Evolutionary conservation across 1,139 yeast species (phyloP), one percentile per base, ranked within the genome.

Genomic region (Pichia cactophila): DNA sequence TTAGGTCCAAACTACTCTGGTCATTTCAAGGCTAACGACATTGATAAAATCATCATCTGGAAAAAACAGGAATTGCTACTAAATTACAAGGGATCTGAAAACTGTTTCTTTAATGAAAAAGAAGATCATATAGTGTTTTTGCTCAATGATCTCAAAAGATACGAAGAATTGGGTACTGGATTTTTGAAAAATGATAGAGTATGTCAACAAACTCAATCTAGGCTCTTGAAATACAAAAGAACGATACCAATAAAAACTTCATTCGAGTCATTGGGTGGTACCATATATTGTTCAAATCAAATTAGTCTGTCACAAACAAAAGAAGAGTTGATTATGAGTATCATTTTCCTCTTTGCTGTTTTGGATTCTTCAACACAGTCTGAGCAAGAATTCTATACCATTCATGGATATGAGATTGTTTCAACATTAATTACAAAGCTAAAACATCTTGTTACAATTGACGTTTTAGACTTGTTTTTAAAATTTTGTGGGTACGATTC

Each of bases 401-500:
- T 62, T 8, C 66, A 66, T 45, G 78, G 78, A 1, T 75, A 72
- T 51, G 70, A 71, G 23, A 63, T 74, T 5, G 54, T 75, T 0
- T 69, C 73, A 0, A 67, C 72, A 0, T 53, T 74, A 7, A 52
- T 75, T 43, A 69, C 72, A 52, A 58, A 64, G 12, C 68, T 69
- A 50, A 70, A 65, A 43, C 52, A 57, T 3, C 48, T 69, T 12
- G 55, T 74, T 3, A 52, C 55, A 6, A 48, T 63, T 31, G 62
- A 68, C 9, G 64, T 75, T 4, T 56, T 78, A 12, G 73, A 74
- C 46, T 45, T 66, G 1, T 61, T 78, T 28, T 58, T 77, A 16
- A 63, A 60, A 14, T 74, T 67, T 56, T 69, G 73, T 44, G 83
- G 83, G 0, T 75, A 74, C 60, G 64, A 74, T 51, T 63, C 63